phyloP scores from a whole-genome alignment of 305 asterid genomes.

The Andrographis paniculata region DNA sequence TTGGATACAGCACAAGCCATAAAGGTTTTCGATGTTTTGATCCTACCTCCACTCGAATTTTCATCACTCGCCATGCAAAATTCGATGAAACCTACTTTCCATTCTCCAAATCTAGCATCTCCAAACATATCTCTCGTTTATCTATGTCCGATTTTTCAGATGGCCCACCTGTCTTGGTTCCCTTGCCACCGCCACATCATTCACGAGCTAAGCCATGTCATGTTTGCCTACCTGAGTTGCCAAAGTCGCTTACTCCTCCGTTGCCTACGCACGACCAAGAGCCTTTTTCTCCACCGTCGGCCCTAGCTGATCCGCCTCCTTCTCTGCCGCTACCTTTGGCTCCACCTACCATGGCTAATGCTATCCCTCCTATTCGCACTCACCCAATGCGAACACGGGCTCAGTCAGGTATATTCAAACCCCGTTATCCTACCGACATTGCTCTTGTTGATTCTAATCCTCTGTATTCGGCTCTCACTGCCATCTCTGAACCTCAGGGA shows the following conservation, averaged over 20 bases:
- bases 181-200: too few species aligned
- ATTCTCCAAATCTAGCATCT: neutral
- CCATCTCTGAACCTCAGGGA: neutral
- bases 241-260: neutral
- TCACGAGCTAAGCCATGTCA: too few species aligned
- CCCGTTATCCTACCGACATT: neutral
- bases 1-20: neutral
- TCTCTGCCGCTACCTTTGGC: too few species aligned
- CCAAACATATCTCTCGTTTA: neutral
- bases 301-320: neutral
- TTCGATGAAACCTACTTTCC: neutral
- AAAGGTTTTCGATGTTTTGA: constrained; percentile 2
- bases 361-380: neutral
- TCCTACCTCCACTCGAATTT: neutral
- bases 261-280: neutral
- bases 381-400: constrained; percentile 4
- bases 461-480: neutral
- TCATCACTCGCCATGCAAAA: neutral
- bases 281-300: neutral
- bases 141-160: neutral
- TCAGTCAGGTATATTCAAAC: neutral
- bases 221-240: too few species aligned
- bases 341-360: too few species aligned
- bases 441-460: neutral
- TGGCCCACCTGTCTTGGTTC: neutral